Conservation (phyloP, 1,284 basidiomycete genomes). For the Apiotrichum porosum region DNA sequence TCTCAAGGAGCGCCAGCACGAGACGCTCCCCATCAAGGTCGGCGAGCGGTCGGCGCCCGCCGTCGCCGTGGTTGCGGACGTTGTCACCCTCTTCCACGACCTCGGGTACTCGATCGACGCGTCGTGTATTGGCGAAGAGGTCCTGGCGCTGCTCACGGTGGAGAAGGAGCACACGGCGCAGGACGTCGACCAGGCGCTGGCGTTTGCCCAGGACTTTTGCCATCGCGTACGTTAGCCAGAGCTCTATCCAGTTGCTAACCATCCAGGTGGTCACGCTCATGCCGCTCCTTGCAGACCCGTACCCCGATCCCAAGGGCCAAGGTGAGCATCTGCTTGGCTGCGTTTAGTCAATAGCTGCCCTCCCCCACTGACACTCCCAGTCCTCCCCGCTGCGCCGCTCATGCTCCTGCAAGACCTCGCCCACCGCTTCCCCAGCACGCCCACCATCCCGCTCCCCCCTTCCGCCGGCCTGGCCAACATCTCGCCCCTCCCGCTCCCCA, state of each 20-base stretch:
- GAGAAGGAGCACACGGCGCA: slow-evolving; percentile 4
- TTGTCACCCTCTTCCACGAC: slow-evolving; percentile 17
- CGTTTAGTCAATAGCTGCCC: too few species aligned
- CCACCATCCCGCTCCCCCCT: slow-evolving; percentile 11
- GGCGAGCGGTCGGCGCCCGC: slow-evolving; percentile 28
- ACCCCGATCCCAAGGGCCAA: slow-evolving; percentile 9
- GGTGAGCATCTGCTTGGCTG: neutral
- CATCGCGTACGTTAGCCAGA: slow-evolving; percentile 15
- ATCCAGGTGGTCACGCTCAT: slow-evolving; percentile 10
- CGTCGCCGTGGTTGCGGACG: slow-evolving; percentile 12
- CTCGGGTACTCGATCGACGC: slow-evolving; percentile 15
- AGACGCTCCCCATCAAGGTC: slow-evolving; percentile 29
- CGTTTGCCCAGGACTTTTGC: slow-evolving; percentile 21
- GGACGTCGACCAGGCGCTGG: slow-evolving; percentile 4
- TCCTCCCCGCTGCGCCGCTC: slow-evolving; percentile 22
- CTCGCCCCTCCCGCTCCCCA: slow-evolving; percentile 26
- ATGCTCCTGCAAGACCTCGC: slow-evolving; percentile 32
- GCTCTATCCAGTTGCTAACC: neutral
- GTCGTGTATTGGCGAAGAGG: slow-evolving; percentile 28
- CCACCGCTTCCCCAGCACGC: slow-evolving; percentile 8
- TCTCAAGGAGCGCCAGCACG: slow-evolving; percentile 31
- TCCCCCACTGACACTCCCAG: slow-evolving; percentile 13
- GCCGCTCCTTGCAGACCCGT: slow-evolving; percentile 12
- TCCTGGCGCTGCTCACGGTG: slow-evolving; percentile 8
- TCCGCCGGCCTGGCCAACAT: slow-evolving; percentile 17